A percentile compares a stretch with the other conserved stretches of the same genome.
Conservation (phyloP, 768 basidiomycete species). For the Tremella mesenterica region DNA sequence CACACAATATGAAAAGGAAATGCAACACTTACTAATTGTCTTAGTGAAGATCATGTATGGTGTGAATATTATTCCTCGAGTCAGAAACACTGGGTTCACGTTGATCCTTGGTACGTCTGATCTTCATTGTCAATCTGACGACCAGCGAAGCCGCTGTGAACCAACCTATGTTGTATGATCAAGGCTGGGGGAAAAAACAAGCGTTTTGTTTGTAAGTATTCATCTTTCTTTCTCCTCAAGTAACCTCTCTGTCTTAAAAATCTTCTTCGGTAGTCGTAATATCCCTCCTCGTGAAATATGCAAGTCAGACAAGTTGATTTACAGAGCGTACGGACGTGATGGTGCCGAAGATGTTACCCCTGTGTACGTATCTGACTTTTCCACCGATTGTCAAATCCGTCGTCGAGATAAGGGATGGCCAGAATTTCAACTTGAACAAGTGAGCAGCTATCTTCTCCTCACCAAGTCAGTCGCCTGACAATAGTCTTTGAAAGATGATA, state of each 20-base stretch:
- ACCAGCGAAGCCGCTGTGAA: constrained; percentile 43
- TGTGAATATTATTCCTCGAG: constrained; percentile 41
- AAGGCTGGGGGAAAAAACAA: constrained; percentile 48
- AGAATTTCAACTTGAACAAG: constrained; percentile 25
- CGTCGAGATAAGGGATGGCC: constrained; percentile 25
- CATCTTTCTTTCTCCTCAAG: constrained; percentile 13
- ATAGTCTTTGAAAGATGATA: constrained; percentile 32
- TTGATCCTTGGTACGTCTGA: constrained; percentile 44
- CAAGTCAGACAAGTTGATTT: neutral
- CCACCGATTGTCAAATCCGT: constrained; percentile 16
- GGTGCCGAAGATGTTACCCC: constrained; percentile 37
- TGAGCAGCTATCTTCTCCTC: constrained; percentile 8
- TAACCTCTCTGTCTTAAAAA: too few relatives aligned
- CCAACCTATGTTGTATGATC: constrained; percentile 45
- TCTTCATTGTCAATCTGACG: neutral
- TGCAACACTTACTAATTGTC: neutral
- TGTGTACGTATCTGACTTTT: constrained; percentile 36
- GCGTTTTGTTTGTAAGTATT: constrained; percentile 42
- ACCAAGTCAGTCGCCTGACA: neutral
- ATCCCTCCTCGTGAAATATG: neutral
- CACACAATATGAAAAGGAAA: neutral
- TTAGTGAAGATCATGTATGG: constrained; percentile 49
- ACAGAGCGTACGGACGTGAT: constrained; percentile 28
- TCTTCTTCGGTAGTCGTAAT: too few relatives aligned
- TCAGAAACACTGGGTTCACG: constrained; percentile 46